phyloP scores from a whole-genome alignment of 805 yeast species.

The Candida coquimbonensis region DNA sequence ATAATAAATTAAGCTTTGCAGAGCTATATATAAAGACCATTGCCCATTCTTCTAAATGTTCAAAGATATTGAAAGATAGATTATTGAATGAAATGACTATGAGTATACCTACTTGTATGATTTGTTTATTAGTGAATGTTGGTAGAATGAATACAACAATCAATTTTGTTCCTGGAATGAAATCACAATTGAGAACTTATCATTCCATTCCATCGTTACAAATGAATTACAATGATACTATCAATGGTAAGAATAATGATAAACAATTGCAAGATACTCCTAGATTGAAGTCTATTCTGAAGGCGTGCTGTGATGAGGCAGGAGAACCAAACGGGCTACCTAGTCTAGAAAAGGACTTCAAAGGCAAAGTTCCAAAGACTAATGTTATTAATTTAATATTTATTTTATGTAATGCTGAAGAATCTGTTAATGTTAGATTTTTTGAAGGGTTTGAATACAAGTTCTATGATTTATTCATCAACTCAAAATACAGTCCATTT shows the following conservation, averaged over 20 bases:
- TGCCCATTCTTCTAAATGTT: constrained; percentile 76
- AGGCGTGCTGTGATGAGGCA: constrained; percentile 75
- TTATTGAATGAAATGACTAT: constrained; percentile 52
- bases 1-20: constrained; percentile 61
- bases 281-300: constrained; percentile 78
- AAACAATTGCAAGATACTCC: constrained; percentile 94
- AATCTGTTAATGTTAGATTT: constrained; percentile 36
- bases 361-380: constrained; percentile 34
- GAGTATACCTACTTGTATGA: constrained; percentile 69
- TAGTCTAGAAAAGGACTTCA: constrained; percentile 31
- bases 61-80: constrained; percentile 76
- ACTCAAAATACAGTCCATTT: constrained; percentile 49
- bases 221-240: constrained; percentile 39
- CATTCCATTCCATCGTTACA: constrained; percentile 91
- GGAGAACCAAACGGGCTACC: constrained; percentile 40
- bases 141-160: constrained; percentile 95
- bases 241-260: constrained; percentile 34
- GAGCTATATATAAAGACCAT: constrained; percentile 77
- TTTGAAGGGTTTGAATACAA: constrained; percentile 32
- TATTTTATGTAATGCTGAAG: constrained; percentile 58
- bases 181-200: constrained; percentile 84
- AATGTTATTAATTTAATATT: constrained; percentile 77
- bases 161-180: constrained; percentile 92
- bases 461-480: constrained; percentile 70
- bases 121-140: constrained; percentile 80